Evolutionary conservation across 2,329 filamentous ascomycete species (phyloP).

Genomic region (Cyanodermella asteris): DNA sequence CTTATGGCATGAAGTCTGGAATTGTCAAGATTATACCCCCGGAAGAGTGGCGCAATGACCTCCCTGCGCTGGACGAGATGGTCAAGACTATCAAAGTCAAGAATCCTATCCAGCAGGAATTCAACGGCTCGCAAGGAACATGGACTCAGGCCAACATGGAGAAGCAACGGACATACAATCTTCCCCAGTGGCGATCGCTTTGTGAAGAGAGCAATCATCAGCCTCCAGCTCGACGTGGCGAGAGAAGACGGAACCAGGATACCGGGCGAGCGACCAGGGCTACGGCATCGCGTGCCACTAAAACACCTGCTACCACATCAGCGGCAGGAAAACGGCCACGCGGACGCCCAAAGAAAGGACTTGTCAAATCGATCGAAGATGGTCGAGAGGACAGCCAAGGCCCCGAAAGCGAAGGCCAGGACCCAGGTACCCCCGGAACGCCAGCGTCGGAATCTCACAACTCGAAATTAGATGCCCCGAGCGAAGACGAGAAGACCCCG

Average conservation of each 20-base stretch:
- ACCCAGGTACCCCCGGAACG: too few species aligned
- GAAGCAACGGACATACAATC: slow-evolving; percentile 85
- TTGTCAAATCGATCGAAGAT: slow-evolving; percentile 21
- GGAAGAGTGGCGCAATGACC: slow-evolving; percentile 61
- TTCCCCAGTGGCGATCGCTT: slow-evolving; percentile 84
- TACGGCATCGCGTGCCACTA: slow-evolving; percentile 11
- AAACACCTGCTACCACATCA: slow-evolving; percentile 12
- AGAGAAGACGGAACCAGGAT: slow-evolving; percentile 27
- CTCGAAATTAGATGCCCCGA: too few species aligned
- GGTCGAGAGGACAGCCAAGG: slow-evolving; percentile 21
- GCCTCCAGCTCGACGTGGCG: slow-evolving; percentile 69
- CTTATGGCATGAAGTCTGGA: slow-evolving; percentile 90
- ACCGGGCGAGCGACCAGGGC: slow-evolving; percentile 21
- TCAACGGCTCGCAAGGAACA: slow-evolving; percentile 82
- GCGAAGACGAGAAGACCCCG: slow-evolving; percentile 20
- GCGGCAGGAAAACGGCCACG: slow-evolving; percentile 26
- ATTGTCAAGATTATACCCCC: slow-evolving; percentile 94
- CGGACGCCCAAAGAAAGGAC: slow-evolving; percentile 24
- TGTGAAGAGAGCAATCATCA: slow-evolving; percentile 93
- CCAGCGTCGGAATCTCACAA: slow-evolving; percentile 23
- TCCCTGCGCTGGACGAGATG: slow-evolving; percentile 59
- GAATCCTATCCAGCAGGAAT: slow-evolving; percentile 95
- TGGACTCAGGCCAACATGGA: slow-evolving; percentile 96
- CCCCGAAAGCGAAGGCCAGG: slow-evolving; percentile 12
- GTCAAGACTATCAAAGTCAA: slow-evolving; percentile 84